Conservation (phyloP, 139 green algal genomes). For the Tetradesmus obliquus region DNA sequence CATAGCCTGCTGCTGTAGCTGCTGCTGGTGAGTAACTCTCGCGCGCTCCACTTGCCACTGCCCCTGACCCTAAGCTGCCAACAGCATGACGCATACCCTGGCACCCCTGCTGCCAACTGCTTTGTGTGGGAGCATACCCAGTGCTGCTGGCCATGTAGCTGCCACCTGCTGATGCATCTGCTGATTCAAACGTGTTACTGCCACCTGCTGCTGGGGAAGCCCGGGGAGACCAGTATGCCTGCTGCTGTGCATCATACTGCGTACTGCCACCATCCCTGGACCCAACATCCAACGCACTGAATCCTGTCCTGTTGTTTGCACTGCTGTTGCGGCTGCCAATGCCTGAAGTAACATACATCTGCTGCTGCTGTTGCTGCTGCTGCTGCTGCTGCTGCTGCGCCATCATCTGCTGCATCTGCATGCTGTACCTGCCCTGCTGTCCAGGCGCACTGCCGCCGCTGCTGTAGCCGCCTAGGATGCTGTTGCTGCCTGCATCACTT, state of each 20-base stretch:
- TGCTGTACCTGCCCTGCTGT: not conserved
- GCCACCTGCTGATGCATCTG: not conserved
- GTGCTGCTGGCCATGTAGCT: not conserved
- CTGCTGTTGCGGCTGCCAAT: not conserved
- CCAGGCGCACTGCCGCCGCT: not conserved
- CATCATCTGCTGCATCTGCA: slow-evolving; percentile 20
- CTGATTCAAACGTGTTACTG: not conserved
- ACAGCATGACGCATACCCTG: not conserved
- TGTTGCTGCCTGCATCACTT: slow-evolving; percentile 3
- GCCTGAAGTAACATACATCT: not conserved
- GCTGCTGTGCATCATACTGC: not conserved
- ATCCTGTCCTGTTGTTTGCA: not conserved
- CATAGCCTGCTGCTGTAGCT: not conserved
- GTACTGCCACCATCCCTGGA: not conserved
- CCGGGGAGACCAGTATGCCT: not conserved
- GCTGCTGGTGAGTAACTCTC: not conserved
- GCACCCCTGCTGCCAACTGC: not conserved
- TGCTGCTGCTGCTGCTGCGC: slow-evolving; percentile 16
- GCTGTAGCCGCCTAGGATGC: not conserved
- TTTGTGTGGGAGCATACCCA: not conserved
- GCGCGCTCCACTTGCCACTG: not conserved
- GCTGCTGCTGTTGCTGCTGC: too few relatives aligned
- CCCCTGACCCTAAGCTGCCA: not conserved
- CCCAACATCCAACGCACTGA: not conserved
- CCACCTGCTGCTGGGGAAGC: not conserved